phyloP scores from a whole-genome alignment of 179 eudicot species.

The Gypsophila paniculata region DNA sequence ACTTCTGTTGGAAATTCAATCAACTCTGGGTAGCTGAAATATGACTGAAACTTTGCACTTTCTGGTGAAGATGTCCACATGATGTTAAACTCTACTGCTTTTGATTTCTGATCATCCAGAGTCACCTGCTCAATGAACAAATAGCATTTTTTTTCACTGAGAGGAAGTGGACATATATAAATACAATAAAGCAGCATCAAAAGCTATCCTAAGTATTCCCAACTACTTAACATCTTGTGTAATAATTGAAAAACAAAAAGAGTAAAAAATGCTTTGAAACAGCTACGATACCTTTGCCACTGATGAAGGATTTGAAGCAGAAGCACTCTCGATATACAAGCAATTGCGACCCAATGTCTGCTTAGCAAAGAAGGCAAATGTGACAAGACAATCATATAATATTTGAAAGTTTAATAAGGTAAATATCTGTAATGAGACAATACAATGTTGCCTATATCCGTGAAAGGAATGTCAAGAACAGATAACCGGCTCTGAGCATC shows the following conservation, averaged over 20 bases:
- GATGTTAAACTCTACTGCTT: slow-evolving; percentile 54
- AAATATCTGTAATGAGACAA: slow-evolving; percentile 1
- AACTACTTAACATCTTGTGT: background rate
- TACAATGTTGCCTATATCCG: slow-evolving; percentile 81
- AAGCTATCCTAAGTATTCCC: background rate
- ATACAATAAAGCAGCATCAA: slow-evolving; percentile 4
- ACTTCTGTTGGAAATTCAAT: slow-evolving; percentile 89
- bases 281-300: slow-evolving; percentile 68
- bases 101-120: slow-evolving; percentile 55
- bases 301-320: slow-evolving; percentile 71
- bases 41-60: slow-evolving; percentile 52
- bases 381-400: slow-evolving; percentile 15
- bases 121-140: slow-evolving; percentile 46
- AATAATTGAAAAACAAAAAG: background rate
- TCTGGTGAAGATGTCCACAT: slow-evolving; percentile 83
- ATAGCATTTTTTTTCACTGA: background rate
- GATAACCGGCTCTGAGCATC: slow-evolving; percentile 47
- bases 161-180: background rate
- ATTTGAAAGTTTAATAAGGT: background rate
- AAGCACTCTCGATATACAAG: slow-evolving; percentile 80
- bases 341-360: slow-evolving; percentile 52
- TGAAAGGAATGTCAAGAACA: slow-evolving; percentile 72
- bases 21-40: slow-evolving; percentile 76
- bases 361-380: slow-evolving; percentile 23
- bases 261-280: slow-evolving; percentile 13